Evolutionary conservation across 805 yeast species (phyloP).

Genomic region (Wickerhamiella vanderwaltii): DNA sequence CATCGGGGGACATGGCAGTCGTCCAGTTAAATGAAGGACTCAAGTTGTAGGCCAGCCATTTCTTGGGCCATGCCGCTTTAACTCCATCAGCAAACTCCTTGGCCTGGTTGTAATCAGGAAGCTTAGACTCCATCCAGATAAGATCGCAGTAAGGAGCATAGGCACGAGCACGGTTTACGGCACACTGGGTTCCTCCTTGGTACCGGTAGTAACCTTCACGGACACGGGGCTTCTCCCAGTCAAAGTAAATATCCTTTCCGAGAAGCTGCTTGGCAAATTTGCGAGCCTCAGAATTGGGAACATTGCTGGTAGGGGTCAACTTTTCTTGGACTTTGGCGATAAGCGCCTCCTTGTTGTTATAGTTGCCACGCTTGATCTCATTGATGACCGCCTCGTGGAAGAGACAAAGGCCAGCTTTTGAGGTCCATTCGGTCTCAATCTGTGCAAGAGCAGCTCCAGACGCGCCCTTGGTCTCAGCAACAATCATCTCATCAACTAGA

Average conservation of each 20-base stretch:
- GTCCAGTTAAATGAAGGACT: constrained; percentile 98
- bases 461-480: constrained; percentile 66
- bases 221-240: constrained; percentile 92
- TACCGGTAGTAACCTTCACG: constrained; percentile 96
- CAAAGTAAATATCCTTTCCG: constrained; percentile 75
- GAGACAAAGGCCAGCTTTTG: constrained; percentile 70
- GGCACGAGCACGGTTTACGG: constrained; percentile 91
- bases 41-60: constrained; percentile 94
- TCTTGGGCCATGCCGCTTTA: constrained; percentile 63
- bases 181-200: constrained; percentile 94
- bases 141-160: constrained; percentile 90
- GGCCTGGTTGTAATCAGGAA: constrained; percentile 89
- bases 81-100: constrained; percentile 91
- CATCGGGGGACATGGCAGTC: constrained; percentile 74
- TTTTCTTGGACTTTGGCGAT: constrained; percentile 51
- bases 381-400: constrained; percentile 88
- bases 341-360: constrained; percentile 48
- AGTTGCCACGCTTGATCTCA: constrained; percentile 51
- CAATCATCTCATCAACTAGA: constrained; percentile 63
- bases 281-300: constrained; percentile 71
- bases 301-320: constrained; percentile 63
- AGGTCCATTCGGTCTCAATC: constrained; percentile 73
- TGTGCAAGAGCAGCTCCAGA: constrained; percentile 57
- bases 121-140: constrained; percentile 96
- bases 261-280: constrained; percentile 58